A percentile compares a stretch with the other conserved stretches of the same genome.
Conservation (phyloP, 176 grass and related monocot genomes). For the Poa pratensis region DNA sequence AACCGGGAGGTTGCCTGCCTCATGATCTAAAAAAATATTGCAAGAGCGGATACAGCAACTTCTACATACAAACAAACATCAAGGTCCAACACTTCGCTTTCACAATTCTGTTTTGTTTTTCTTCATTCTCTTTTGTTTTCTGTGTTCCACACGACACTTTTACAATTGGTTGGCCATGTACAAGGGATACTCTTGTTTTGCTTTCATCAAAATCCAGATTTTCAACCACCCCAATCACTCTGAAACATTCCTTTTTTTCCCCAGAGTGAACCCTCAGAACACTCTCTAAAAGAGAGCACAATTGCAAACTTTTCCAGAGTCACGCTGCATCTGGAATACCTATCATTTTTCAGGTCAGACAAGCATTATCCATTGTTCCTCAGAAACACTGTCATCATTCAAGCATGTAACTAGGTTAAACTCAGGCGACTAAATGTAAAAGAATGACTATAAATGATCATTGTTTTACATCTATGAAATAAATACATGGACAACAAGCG, state of each 20-base stretch:
- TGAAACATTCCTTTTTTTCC: background rate
- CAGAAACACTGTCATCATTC: background rate
- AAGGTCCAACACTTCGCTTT: too few species aligned
- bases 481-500: slow-evolving; percentile 10
- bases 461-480: slow-evolving; percentile 25
- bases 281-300: background rate
- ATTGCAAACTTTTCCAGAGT: background rate
- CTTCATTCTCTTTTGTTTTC: background rate
- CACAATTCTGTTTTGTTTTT: background rate
- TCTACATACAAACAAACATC: too few species aligned
- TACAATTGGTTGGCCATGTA: background rate
- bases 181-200: background rate
- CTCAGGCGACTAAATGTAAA: background rate
- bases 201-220: background rate
- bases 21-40: background rate
- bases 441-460: slow-evolving; percentile 40
- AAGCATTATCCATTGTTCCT: background rate
- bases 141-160: background rate
- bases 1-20: too few species aligned
- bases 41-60: background rate
- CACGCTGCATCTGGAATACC: background rate
- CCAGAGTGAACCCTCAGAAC: background rate
- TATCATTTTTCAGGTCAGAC: background rate
- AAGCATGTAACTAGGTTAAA: background rate
- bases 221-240: background rate